Evolutionary conservation across 2,329 filamentous ascomycete species (phyloP), one percentile per base, ranked within the genome.

Genomic region (Cordyceps fumosorosea): DNA sequence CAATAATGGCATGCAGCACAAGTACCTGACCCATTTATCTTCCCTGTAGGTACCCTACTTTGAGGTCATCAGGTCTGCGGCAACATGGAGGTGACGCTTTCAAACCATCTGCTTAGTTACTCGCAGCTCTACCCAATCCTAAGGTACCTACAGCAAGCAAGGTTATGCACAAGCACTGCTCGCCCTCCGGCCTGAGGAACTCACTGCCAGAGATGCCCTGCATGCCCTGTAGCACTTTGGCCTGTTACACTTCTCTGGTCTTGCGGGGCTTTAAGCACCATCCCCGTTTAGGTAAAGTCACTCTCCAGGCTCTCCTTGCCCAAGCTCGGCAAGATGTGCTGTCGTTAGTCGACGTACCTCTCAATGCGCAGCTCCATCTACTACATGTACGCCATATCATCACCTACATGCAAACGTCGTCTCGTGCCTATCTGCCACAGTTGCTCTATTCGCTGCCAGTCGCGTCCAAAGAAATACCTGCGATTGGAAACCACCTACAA

Each of bases 341-440:
- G 37, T 53, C 10, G 34, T 29, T 40, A 51, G 56, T 57, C 44
- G 47, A 48, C 56, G 22, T 48, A 57, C 34, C 8, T 37, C 34
- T 37, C 34, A 11, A 37, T 8, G 42, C 6, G 20, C n/a, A 2
- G 20, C 56, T 59, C 45, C 45, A 51, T 59, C 44, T 47, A 40
- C 56, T 50, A 34, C 34, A 53, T 52, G 57, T 53, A 60, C 48
- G 48, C 57, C 48, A 53, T 59, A 59, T 53, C 48, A 60, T 37
- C 57, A 53, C 57, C 48, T 45, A 60, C 57, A 60, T 60, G 40
- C 48, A 22, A 50, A 60, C 48, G 7, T 26, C 26, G 48, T 60
- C 57, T 60, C 57, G 57, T 60, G 57, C 57, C 29, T 26, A 53
- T 5, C 37, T 18, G 24, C 37, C 34, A 29, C 45, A 34, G 32